Evolutionary conservation across 805 yeast species (phyloP).

Genomic region (Novakomyces olei): DNA sequence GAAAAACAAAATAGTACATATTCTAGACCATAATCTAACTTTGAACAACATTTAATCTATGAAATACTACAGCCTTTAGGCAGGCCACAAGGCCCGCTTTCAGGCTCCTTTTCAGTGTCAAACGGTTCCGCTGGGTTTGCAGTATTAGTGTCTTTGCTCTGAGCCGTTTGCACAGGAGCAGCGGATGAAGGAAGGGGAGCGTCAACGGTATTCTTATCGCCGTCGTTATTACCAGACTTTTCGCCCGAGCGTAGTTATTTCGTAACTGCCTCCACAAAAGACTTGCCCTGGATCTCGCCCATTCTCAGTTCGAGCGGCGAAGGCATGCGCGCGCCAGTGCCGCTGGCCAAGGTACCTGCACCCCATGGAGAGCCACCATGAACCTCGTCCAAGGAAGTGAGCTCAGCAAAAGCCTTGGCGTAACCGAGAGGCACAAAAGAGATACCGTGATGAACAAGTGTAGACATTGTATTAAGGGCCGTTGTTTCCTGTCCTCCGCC

Average conservation of each 20-base stretch:
- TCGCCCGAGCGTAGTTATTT: conserved; percentile 8
- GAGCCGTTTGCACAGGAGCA: too few species aligned
- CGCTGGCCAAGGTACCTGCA: conserved; percentile 59
- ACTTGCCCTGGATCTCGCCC: conserved; percentile 45
- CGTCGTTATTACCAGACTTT: too few species aligned
- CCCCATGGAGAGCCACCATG: conserved; percentile 79
- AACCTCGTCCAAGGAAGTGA: conserved; percentile 33
- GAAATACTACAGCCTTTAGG: too few species aligned
- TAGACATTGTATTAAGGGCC: conserved; percentile 36
- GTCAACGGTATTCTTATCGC: too few species aligned
- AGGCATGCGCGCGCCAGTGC: conserved; percentile 55
- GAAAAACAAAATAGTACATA: too few species aligned
- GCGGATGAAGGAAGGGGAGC: too few species aligned
- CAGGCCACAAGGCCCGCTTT: too few species aligned
- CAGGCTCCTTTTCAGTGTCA: too few species aligned
- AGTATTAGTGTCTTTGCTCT: too few species aligned
- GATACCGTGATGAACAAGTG: conserved; percentile 60
- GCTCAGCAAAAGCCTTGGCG: conserved; percentile 30
- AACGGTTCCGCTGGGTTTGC: too few species aligned
- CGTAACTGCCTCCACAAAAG: conserved; percentile 28
- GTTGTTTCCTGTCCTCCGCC: conserved; percentile 77
- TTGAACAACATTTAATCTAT: too few species aligned
- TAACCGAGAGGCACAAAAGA: conserved; percentile 64
- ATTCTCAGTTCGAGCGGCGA: conserved; percentile 37
- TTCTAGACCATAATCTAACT: too few species aligned